Percentiles rank a stretch among this genome's conserved stretches.
These are phyloP conservation scores for Leptodermis oblonga DNA, from an alignment of 257 asterid species.

Conservation along the genomic window DNA sequence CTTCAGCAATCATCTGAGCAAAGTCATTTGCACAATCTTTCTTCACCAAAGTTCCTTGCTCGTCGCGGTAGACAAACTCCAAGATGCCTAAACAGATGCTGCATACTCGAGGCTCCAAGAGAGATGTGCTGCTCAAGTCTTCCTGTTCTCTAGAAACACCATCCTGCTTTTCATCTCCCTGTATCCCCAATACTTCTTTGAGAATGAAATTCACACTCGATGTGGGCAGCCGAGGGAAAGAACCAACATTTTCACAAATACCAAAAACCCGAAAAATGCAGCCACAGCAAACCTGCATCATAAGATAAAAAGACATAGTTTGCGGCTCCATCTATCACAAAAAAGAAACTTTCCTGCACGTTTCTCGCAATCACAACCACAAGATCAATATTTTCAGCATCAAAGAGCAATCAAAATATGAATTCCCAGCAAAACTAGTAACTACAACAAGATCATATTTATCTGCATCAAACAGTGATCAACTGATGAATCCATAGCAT, in stretches of 20 bases:
- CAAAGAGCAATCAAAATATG: neutral
- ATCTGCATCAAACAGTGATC: neutral
- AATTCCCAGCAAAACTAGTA: neutral
- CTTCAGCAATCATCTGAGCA: constrained; percentile 47
- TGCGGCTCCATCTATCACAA: neutral
- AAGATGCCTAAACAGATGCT: constrained; percentile 66
- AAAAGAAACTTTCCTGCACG: neutral
- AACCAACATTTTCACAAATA: constrained; percentile 35
- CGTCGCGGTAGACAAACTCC: constrained; percentile 55
- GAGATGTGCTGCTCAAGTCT: constrained; percentile 21
- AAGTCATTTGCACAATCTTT: constrained; percentile 49
- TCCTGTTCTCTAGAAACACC: constrained; percentile 23
- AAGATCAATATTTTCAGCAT: neutral
- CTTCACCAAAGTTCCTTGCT: constrained; percentile 34
- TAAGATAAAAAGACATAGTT: neutral
- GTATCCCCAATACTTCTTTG: constrained; percentile 32
- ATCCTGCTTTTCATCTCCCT: constrained; percentile 26
- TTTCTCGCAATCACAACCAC: neutral
- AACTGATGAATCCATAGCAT: neutral
- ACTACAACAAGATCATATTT: neutral
- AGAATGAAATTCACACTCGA: constrained; percentile 33
- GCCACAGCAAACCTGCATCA: constrained; percentile 55
- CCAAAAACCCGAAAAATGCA: constrained; percentile 61
- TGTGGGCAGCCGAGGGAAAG: constrained; percentile 41
- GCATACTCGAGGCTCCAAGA: constrained; percentile 44